These are phyloP conservation scores for Avena atlantica DNA, from an alignment of 176 grass and related monocot species.

Conservation along the genomic window DNA sequence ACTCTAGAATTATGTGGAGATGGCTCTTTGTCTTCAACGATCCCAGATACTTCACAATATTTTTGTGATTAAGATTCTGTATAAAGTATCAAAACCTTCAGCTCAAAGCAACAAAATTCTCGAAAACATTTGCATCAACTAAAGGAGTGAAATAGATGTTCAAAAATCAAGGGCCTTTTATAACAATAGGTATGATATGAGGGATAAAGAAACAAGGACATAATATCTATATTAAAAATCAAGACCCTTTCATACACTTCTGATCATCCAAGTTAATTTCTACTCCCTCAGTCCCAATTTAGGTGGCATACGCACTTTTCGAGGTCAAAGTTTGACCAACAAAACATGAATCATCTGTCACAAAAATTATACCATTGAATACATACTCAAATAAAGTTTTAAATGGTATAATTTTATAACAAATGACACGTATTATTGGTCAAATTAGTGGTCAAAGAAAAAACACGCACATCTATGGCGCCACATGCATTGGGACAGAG, in stretches of 20 bases:
- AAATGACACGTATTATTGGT: too few relatives aligned
- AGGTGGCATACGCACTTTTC: too few relatives aligned
- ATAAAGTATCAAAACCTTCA: conserved; percentile 38
- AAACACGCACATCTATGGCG: too few relatives aligned
- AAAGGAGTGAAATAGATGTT: conserved; percentile 13
- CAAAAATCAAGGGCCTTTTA: conserved; percentile 7
- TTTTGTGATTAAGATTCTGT: conserved; percentile 99
- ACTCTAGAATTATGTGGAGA: conserved; percentile 99
- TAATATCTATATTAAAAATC: conserved; percentile 14
- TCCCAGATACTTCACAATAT: conserved; percentile 97
- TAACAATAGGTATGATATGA: background rate
- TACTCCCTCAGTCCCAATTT: too few relatives aligned
- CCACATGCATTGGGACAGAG: too few relatives aligned
- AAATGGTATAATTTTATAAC: too few relatives aligned
- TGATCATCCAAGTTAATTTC: conserved; percentile 19
- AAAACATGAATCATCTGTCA: too few relatives aligned
- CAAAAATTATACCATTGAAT: too few relatives aligned
- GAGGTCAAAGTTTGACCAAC: too few relatives aligned
- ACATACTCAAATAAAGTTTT: too few relatives aligned
- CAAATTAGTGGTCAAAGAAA: too few relatives aligned
- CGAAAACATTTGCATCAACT: conserved; percentile 5
- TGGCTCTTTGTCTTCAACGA: conserved; percentile 95
- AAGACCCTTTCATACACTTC: conserved; percentile 26
- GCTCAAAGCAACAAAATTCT: conserved; percentile 10
- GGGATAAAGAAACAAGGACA: background rate